Evolutionary conservation across 495 filamentous ascomycete genomes (phyloP).

Genomic region (Lindgomyces ingoldianus): DNA sequence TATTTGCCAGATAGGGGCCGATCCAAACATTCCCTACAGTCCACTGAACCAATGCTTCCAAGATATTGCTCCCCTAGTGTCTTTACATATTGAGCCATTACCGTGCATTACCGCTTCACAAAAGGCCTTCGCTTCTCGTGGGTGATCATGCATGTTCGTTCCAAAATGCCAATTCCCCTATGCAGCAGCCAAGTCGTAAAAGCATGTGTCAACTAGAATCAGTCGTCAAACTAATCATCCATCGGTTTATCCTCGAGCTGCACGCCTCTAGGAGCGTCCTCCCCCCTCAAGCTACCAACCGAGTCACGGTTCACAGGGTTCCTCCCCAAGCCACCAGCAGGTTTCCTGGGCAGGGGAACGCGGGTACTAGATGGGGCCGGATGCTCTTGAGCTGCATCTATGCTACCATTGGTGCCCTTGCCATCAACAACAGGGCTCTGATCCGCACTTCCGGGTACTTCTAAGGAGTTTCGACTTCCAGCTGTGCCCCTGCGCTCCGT

Average conservation of each 20-base stretch:
- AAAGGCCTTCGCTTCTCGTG: background rate
- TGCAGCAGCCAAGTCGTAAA: background rate
- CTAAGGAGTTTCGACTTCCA: constrained; percentile 60
- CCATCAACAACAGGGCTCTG: constrained; percentile 33
- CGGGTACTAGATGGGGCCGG: constrained; percentile 39
- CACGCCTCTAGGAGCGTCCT: constrained; percentile 58
- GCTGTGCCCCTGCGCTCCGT: constrained; percentile 53
- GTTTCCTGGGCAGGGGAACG: constrained; percentile 34
- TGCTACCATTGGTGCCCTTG: constrained; percentile 25
- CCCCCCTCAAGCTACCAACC: constrained; percentile 44
- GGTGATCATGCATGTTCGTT: background rate
- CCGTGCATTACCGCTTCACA: background rate
- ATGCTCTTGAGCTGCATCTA: constrained; percentile 11
- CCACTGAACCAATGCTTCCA: background rate
- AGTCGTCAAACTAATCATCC: constrained; percentile 63
- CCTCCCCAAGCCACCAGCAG: constrained; percentile 25
- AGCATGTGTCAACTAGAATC: background rate
- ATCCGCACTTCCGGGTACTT: constrained; percentile 49
- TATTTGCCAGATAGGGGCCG: background rate
- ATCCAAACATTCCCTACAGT: background rate
- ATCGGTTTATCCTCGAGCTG: constrained; percentile 81
- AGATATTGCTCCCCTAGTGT: background rate
- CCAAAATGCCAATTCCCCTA: background rate
- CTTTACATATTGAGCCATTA: constrained; percentile 10
- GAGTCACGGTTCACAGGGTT: constrained; percentile 44